A percentile compares a stretch with the other conserved stretches of the same genome.
phyloP scores from a whole-genome alignment of 129 eudicot genomes.

The Erigeron canadensis region DNA sequence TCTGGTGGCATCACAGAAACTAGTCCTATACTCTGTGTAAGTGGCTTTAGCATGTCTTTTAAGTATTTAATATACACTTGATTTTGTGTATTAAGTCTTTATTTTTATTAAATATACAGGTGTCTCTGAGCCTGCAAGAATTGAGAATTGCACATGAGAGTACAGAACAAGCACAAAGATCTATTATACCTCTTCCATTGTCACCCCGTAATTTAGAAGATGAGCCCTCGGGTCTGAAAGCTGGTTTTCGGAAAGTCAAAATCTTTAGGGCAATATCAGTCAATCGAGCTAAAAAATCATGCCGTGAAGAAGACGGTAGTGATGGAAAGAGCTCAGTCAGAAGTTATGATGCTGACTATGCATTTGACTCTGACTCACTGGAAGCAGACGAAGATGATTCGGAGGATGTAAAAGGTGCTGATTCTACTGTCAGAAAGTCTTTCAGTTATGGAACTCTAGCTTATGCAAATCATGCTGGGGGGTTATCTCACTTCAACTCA shows the following conservation, averaged over 20 bases:
- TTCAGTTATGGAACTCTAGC: constrained; percentile 66
- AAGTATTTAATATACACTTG: constrained; percentile 2
- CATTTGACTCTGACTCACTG: constrained; percentile 61
- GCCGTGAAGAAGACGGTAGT: constrained; percentile 61
- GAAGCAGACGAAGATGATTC: constrained; percentile 57
- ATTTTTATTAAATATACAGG: constrained; percentile 37
- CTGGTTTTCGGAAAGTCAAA: constrained; percentile 55
- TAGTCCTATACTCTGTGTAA: constrained; percentile 55
- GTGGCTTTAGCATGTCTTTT: constrained; percentile 15
- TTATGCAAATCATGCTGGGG: constrained; percentile 74
- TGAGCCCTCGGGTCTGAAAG: constrained; percentile 47
- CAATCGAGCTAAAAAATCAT: constrained; percentile 42
- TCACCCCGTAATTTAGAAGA: constrained; percentile 44
- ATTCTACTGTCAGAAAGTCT: constrained; percentile 42
- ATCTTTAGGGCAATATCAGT: constrained; percentile 49
- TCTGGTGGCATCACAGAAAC: constrained; percentile 31
- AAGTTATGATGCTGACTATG: constrained; percentile 60
- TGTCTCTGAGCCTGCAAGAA: constrained; percentile 57
- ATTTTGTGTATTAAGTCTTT: not conserved
- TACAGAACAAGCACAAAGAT: constrained; percentile 41
- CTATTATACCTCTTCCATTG: constrained; percentile 33
- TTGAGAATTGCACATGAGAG: constrained; percentile 43
- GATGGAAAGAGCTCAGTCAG: constrained; percentile 61
- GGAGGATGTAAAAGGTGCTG: constrained; percentile 49
- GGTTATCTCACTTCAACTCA: constrained; percentile 34